Evolutionary conservation across 2,329 filamentous ascomycete genomes (phyloP).

Genomic region (Aspergillus bombycis): DNA sequence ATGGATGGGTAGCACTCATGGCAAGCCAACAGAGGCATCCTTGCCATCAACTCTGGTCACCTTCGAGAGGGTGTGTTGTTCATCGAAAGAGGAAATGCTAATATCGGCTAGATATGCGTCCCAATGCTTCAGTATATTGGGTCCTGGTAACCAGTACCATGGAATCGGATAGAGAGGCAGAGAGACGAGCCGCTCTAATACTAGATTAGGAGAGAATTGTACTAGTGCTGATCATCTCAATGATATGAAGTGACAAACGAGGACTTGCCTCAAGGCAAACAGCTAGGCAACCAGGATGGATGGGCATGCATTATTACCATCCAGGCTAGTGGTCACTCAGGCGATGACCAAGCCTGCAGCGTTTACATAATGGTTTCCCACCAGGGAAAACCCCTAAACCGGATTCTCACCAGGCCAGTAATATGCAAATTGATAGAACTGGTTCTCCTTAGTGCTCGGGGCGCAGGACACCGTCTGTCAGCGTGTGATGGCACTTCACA

Average conservation of each 20-base stretch:
- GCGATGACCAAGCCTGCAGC: not conserved
- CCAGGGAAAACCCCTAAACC: not conserved
- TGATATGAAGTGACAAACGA: not conserved
- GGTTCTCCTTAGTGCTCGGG: not conserved
- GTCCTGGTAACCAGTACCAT: not conserved
- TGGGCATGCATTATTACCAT: conserved; percentile 22
- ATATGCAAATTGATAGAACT: not conserved
- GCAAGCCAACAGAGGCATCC: not conserved
- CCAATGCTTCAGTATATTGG: not conserved
- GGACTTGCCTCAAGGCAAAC: conserved; percentile 23
- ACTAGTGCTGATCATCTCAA: not conserved
- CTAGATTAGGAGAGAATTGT: not conserved
- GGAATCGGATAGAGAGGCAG: not conserved
- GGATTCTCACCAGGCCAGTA: not conserved
- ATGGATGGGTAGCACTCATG: not conserved
- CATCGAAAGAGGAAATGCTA: not conserved
- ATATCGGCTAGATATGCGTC: not conserved
- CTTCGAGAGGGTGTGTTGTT: not conserved
- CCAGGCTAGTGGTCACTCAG: conserved; percentile 66
- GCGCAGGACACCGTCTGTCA: not conserved
- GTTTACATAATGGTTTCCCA: not conserved
- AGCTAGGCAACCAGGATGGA: conserved; percentile 54
- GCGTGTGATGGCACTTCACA: not conserved
- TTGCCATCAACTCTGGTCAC: not conserved
- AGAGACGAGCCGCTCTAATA: not conserved